Evolutionary conservation across 306 rosid species (phyloP).

Genomic region (Trichosanthes cucumerina): DNA sequence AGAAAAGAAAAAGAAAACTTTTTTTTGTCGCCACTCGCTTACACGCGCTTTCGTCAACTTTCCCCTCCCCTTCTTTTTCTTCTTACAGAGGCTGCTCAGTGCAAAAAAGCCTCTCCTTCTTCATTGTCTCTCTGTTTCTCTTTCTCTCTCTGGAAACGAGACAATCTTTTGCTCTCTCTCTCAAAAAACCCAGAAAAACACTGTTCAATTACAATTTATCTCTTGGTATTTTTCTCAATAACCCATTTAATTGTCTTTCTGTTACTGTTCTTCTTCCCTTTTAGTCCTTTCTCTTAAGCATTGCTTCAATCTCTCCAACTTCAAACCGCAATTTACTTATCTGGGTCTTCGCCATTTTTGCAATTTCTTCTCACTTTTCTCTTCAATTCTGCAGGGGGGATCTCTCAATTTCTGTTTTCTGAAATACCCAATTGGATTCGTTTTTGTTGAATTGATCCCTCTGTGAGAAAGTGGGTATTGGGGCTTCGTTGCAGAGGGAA

Average conservation of each 20-base stretch:
- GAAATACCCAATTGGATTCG: neutral
- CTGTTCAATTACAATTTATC: constrained; percentile 5
- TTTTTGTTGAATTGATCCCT: neutral
- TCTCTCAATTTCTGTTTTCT: neutral
- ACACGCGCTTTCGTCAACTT: constrained; percentile 40
- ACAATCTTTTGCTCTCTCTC: constrained; percentile 6
- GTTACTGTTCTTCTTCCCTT: neutral
- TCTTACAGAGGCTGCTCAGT: neutral
- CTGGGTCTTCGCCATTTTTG: constrained; percentile 2
- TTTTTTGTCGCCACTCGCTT: neutral
- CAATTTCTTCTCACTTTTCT: neutral
- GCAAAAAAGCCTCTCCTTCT: constrained; percentile 4
- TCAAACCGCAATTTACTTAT: neutral
- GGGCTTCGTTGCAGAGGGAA: constrained; percentile 42
- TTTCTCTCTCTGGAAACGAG: constrained; percentile 11
- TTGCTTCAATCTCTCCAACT: neutral
- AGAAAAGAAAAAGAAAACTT: neutral
- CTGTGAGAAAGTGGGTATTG: neutral
- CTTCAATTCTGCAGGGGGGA: neutral
- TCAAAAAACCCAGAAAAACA: neutral
- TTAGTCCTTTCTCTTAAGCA: neutral
- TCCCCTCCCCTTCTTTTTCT: constrained; percentile 17
- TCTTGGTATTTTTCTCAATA: neutral
- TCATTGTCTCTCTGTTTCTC: neutral
- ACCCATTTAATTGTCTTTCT: neutral